These are phyloP conservation scores for Casuarina cunninghamiana DNA, from an alignment of 306 rosid species.

Conservation along the genomic window DNA sequence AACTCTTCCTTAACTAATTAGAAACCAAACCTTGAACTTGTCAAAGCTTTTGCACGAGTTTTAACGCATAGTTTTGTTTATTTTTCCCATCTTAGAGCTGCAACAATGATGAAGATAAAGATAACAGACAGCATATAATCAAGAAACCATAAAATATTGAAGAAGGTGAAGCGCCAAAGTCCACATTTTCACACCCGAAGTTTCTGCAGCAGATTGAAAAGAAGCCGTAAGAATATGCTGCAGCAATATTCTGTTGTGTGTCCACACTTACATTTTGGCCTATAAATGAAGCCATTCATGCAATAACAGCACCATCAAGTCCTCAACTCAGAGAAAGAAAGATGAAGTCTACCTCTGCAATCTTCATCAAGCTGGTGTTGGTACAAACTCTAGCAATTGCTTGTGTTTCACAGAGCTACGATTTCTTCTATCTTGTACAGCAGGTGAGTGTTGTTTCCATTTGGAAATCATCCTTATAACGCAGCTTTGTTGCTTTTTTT, in stretches of 20 bases:
- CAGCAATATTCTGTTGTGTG: background rate
- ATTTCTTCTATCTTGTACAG: conserved; percentile 43
- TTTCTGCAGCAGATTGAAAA: background rate
- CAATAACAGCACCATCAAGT: background rate
- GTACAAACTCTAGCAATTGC: conserved; percentile 11
- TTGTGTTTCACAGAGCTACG: conserved; percentile 28
- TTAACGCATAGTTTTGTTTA: too few species aligned
- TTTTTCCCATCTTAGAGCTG: too few species aligned
- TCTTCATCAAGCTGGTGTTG: conserved; percentile 24
- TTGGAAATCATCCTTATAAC: too few species aligned
- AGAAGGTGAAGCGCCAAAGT: background rate
- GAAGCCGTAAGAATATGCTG: background rate
- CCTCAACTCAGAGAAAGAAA: background rate
- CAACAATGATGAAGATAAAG: too few species aligned
- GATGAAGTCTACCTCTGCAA: background rate
- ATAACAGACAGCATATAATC: too few species aligned
- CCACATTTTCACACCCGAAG: background rate
- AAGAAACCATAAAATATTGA: too few species aligned
- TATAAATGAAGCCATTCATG: background rate
- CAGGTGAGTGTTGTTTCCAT: conserved; percentile 26
- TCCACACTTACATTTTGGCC: background rate
- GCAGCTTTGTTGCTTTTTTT: too few species aligned
- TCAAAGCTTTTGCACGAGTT: too few species aligned
- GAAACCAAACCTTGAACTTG: too few species aligned
- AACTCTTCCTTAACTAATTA: too few species aligned